phyloP scores from a whole-genome alignment of 345 rosid genomes.

The Eucalyptus pauciflora region DNA sequence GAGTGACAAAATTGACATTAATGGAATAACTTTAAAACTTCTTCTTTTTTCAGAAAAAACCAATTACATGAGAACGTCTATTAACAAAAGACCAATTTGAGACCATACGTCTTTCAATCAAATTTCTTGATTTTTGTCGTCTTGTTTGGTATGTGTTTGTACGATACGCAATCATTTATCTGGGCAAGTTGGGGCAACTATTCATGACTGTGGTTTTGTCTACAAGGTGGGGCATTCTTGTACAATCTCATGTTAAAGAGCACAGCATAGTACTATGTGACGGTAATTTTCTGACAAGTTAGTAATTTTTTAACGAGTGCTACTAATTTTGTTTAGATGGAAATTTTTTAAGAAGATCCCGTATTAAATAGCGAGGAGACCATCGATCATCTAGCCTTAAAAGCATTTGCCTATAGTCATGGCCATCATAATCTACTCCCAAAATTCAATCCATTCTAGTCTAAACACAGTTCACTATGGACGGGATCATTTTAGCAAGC shows the following conservation, averaged over 20 bases:
- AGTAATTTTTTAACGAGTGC: not conserved
- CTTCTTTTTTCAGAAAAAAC: too few relatives aligned
- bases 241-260: not conserved
- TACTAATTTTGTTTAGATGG: not conserved
- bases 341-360: not conserved
- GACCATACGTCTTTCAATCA: too few relatives aligned
- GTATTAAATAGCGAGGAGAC: accelerated
- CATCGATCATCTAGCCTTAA: not conserved
- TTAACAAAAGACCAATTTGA: too few relatives aligned
- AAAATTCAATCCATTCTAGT: not conserved
- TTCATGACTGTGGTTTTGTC: not conserved
- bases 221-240: not conserved
- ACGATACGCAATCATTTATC: not conserved
- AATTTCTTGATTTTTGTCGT: too few relatives aligned
- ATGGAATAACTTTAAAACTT: accelerated
- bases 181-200: not conserved
- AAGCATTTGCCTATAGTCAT: not conserved
- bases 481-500: too few relatives aligned
- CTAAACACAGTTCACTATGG: not conserved
- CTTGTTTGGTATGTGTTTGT: not conserved
- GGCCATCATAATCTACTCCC: not conserved
- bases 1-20: accelerated
- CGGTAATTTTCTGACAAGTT: not conserved
- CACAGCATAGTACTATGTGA: not conserved
- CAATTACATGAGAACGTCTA: too few relatives aligned